Conservation (phyloP, 108 stramenopile species). For the Cylindrotheca fusiformis region DNA sequence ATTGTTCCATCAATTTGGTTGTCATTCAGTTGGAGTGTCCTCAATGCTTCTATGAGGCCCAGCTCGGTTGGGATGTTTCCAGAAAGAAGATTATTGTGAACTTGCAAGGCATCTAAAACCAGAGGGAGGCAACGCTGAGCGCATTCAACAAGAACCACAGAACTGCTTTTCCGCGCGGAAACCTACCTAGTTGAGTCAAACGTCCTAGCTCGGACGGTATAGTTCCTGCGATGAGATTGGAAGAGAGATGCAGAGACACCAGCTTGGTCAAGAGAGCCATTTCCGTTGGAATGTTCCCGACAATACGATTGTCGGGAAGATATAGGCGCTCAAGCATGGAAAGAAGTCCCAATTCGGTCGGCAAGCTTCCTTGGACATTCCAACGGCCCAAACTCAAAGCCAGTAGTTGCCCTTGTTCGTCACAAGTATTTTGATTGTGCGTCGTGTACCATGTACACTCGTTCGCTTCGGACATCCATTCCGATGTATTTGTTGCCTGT, state of each 20-base stretch:
- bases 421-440: conserved; percentile 24
- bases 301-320: conserved; percentile 17
- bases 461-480: conserved; percentile 33
- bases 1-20: conserved; percentile 2
- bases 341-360: conserved; percentile 43
- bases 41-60: neutral
- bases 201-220: conserved; percentile 16
- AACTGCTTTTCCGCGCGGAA: too few relatives aligned
- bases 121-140: neutral
- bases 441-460: conserved; percentile 50
- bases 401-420: conserved; percentile 17
- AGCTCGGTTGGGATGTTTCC: neutral
- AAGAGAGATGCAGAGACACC: conserved; percentile 6
- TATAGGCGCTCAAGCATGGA: conserved; percentile 27
- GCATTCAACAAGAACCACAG: too few relatives aligned
- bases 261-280: conserved; percentile 3
- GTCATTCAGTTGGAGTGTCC: neutral
- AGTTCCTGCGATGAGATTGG: conserved; percentile 9
- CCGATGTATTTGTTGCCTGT: neutral
- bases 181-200: conserved; percentile 12
- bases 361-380: conserved; percentile 25
- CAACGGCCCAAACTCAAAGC: neutral
- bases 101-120: neutral
- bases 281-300: conserved; percentile 23
- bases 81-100: conserved; percentile 2